phyloP scores from a whole-genome alignment of 257 asterid species.

The Solanum corneliomulleri region DNA sequence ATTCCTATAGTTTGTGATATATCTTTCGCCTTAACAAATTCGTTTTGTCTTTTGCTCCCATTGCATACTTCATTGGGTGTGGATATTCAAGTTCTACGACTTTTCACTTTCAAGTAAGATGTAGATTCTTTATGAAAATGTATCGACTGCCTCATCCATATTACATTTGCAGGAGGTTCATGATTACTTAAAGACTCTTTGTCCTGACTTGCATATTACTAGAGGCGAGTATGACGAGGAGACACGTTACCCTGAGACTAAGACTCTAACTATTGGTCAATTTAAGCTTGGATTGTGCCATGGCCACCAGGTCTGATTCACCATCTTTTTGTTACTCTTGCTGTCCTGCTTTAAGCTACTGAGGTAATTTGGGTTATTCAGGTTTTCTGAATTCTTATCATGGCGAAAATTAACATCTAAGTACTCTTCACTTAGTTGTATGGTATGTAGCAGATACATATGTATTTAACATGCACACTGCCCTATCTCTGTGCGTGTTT shows the following conservation, averaged over 20 bases:
- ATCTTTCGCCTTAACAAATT: background rate
- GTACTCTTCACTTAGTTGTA: background rate
- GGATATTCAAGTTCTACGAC: background rate
- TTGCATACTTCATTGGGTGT: background rate
- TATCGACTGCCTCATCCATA: background rate
- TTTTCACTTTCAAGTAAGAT: background rate
- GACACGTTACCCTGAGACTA: conserved; percentile 81
- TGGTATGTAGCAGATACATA: background rate
- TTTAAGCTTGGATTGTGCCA: conserved; percentile 95
- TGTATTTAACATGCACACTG: background rate
- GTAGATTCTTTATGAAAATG: background rate
- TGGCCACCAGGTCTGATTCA: conserved; percentile 76
- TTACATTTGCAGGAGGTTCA: conserved; percentile 65
- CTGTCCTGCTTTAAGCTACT: background rate
- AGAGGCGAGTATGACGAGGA: conserved; percentile 95
- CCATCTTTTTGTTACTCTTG: background rate
- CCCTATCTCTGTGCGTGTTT: background rate
- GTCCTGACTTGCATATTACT: conserved; percentile 81
- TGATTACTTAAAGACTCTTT: conserved; percentile 81
- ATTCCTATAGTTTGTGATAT: background rate
- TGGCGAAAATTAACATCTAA: background rate
- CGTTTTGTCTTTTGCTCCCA: background rate
- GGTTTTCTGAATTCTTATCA: background rate
- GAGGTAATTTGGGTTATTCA: background rate
- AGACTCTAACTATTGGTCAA: conserved; percentile 81